Percentiles rank a stretch among this genome's conserved stretches.
Conservation (phyloP, 2,329 filamentous ascomycete genomes). For the Colletotrichum siamense region DNA sequence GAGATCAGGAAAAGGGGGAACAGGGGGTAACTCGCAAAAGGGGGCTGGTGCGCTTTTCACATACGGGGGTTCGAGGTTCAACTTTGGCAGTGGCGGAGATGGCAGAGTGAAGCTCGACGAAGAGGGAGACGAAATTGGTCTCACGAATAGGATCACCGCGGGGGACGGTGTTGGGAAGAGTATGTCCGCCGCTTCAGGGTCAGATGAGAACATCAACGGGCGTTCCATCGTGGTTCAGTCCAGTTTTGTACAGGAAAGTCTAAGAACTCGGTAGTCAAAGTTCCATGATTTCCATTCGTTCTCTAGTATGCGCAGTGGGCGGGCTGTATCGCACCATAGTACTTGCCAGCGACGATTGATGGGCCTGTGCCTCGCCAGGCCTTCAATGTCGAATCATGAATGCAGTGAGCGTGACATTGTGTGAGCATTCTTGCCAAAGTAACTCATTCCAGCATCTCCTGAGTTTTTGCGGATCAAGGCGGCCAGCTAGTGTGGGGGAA, state of each 20-base stretch:
- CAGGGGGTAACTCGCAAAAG: background rate
- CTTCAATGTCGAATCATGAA: too few species aligned
- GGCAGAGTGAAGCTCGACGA: background rate
- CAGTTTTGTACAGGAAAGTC: background rate
- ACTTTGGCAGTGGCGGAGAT: background rate
- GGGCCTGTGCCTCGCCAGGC: too few species aligned
- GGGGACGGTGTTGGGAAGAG: background rate
- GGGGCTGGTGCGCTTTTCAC: constrained; percentile 1
- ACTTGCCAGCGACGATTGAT: too few species aligned
- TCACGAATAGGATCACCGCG: background rate
- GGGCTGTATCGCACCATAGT: too few species aligned
- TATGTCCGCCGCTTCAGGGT: background rate
- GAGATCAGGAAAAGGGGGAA: background rate
- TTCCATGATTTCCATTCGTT: too few species aligned
- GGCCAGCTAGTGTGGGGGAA: too few species aligned
- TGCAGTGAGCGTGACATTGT: too few species aligned
- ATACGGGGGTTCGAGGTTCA: constrained; percentile 4
- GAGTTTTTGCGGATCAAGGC: too few species aligned
- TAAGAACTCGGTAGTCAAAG: background rate
- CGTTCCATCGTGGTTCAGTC: background rate
- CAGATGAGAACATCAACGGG: constrained; percentile 24
- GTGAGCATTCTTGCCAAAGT: too few species aligned
- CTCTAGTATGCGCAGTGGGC: too few species aligned
- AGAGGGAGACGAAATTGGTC: constrained; percentile 7
- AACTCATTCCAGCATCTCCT: too few species aligned